A percentile compares a stretch with the other conserved stretches of the same genome.
phyloP scores from a whole-genome alignment of 345 rosid species.

The Rhizophora apiculata region DNA sequence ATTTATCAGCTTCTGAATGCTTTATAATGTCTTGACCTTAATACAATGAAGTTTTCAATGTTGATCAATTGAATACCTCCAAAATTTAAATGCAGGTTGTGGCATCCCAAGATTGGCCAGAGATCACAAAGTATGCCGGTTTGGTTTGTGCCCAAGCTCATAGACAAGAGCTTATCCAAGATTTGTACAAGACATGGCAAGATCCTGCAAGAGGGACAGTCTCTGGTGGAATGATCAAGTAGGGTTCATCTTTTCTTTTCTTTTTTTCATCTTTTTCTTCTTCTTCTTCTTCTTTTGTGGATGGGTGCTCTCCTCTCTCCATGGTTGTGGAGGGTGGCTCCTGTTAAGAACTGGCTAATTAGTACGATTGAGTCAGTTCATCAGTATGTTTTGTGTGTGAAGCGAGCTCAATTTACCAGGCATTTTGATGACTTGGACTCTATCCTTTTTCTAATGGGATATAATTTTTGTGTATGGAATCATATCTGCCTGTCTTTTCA shows the following conservation, averaged over 20 bases:
- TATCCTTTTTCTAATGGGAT: not conserved
- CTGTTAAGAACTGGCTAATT: too few relatives aligned
- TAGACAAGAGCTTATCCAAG: slow-evolving; percentile 98
- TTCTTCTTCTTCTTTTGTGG: too few relatives aligned
- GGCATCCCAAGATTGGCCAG: slow-evolving; percentile 99
- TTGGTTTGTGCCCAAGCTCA: slow-evolving; percentile 99
- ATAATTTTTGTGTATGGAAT: not conserved
- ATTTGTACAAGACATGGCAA: slow-evolving; percentile 87
- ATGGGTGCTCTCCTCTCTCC: too few relatives aligned
- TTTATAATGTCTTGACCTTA: not conserved
- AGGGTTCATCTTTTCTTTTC: slow-evolving; percentile 17
- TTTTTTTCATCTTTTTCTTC: too few relatives aligned
- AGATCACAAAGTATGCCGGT: slow-evolving; percentile 95
- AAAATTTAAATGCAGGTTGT: slow-evolving; percentile 59
- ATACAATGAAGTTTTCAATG: not conserved
- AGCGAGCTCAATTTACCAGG: not conserved
- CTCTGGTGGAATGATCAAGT: slow-evolving; percentile 99
- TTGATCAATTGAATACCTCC: not conserved
- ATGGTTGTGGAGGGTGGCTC: too few relatives aligned
- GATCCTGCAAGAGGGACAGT: slow-evolving; percentile 89
- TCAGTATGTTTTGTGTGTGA: not conserved
- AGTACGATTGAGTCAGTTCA: too few relatives aligned
- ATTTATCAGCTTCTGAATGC: not conserved
- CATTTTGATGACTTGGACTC: not conserved
- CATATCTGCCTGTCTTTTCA: not conserved